Evolutionary conservation across 2,329 filamentous ascomycete species (phyloP).

Genomic region (Chaetomiaceae sp.): DNA sequence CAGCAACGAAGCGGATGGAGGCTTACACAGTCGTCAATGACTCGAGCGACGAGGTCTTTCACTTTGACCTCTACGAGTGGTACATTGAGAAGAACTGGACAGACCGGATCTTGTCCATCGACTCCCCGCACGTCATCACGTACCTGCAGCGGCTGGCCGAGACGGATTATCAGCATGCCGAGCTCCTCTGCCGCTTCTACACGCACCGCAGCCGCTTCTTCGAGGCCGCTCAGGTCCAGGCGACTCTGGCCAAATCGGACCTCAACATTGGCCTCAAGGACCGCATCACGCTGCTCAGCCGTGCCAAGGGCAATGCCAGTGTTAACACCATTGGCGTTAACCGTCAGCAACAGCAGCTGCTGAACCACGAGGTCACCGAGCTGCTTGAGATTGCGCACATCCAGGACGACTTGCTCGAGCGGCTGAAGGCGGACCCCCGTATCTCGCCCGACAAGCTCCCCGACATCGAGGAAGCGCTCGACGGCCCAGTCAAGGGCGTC

Average conservation of each 20-base stretch:
- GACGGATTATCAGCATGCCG: conserved; percentile 71
- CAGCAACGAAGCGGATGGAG: conserved; percentile 75
- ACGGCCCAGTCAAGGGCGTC: conserved; percentile 72
- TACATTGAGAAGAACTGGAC: conserved; percentile 82
- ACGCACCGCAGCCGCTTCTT: conserved; percentile 79
- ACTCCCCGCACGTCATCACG: conserved; percentile 78
- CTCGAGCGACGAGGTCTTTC: conserved; percentile 88
- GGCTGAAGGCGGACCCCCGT: conserved; percentile 67
- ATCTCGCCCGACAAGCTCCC: conserved; percentile 58
- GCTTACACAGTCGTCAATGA: conserved; percentile 86
- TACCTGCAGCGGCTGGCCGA: conserved; percentile 76
- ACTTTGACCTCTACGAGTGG: conserved; percentile 97
- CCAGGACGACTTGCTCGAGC: conserved; percentile 83
- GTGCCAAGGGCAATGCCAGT: conserved; percentile 87
- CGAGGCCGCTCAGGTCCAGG: conserved; percentile 82
- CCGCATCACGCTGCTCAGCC: conserved; percentile 82
- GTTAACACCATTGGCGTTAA: conserved; percentile 72
- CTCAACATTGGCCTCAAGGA: conserved; percentile 76
- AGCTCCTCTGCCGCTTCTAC: conserved; percentile 90
- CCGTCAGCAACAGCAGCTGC: conserved; percentile 74
- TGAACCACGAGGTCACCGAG: conserved; percentile 79
- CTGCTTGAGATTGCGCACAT: conserved; percentile 90
- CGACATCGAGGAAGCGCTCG: conserved; percentile 62
- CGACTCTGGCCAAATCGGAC: conserved; percentile 74
- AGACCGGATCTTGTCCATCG: conserved; percentile 77